A percentile compares a stretch with the other conserved stretches of the same genome.
Evolutionary conservation across 2,329 filamentous ascomycete species (phyloP).

Genomic region (Sclerotinia spermophila): DNA sequence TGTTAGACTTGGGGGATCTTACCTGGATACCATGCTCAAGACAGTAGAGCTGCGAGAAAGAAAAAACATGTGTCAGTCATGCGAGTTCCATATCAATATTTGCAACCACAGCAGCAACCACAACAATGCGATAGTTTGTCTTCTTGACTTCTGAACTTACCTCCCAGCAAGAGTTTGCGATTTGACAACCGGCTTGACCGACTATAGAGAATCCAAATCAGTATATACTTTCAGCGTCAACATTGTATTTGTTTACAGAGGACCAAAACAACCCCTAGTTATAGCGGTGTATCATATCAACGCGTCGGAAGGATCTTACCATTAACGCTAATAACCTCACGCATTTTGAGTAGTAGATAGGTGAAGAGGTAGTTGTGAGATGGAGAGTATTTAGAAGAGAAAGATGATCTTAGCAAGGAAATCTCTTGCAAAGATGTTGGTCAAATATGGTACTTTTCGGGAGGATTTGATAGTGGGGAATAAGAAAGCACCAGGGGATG

Average conservation of each 20-base stretch:
- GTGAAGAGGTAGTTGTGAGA: conserved; percentile 26
- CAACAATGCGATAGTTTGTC: conserved; percentile 22
- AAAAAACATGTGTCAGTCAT: conserved; percentile 34
- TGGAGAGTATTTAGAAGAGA: conserved; percentile 11
- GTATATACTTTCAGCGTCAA: conserved; percentile 24
- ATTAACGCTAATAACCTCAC: conserved; percentile 99
- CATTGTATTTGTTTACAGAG: conserved; percentile 23
- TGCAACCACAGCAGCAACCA: neutral
- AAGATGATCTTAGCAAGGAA: conserved; percentile 20
- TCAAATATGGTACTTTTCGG: conserved; percentile 22
- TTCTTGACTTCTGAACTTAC: conserved; percentile 56
- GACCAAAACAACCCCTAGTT: conserved; percentile 28
- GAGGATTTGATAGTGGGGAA: conserved; percentile 28
- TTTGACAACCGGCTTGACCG: conserved; percentile 99
- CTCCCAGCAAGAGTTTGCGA: conserved; percentile 99
- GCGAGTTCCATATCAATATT: neutral
- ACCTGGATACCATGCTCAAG: conserved; percentile 99
- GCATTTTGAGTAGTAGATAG: conserved; percentile 61
- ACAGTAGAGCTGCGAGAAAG: conserved; percentile 79
- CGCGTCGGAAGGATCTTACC: conserved; percentile 57
- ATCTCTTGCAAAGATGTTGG: conserved; percentile 20
- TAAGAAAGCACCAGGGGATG: conserved; percentile 15
- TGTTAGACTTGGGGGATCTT: conserved; percentile 41
- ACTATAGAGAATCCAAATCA: conserved; percentile 54
- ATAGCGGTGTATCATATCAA: conserved; percentile 40